Percentiles rank a stretch among this genome's conserved stretches.
phyloP scores from a whole-genome alignment of 2,329 filamentous ascomycete species.

The Calycina marina region DNA sequence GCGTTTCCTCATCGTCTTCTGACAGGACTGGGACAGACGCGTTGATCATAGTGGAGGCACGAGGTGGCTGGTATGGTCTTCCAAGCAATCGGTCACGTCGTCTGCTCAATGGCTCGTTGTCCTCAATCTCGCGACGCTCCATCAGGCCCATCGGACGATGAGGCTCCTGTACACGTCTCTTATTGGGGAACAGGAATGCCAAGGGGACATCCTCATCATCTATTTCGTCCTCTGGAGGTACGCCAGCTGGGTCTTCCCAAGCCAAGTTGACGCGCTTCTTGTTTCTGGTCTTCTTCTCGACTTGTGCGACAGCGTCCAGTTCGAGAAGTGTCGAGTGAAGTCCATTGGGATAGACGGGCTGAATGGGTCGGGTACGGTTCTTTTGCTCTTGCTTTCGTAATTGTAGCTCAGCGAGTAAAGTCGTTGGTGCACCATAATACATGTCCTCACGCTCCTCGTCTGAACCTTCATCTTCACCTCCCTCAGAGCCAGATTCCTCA shows the following conservation, averaged over 20 bases:
- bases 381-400: constrained; percentile 82
- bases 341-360: constrained; percentile 51
- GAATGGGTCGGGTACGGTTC: constrained; percentile 56
- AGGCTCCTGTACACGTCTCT: constrained; percentile 29
- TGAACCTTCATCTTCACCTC: constrained; percentile 5
- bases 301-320: constrained; percentile 77
- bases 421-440: constrained; percentile 66
- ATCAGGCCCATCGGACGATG: constrained; percentile 59
- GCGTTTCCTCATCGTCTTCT: constrained; percentile 44
- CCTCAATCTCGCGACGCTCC: constrained; percentile 73
- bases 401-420: constrained; percentile 81
- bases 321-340: constrained; percentile 83
- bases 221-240: constrained; percentile 29
- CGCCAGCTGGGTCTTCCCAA: constrained; percentile 60
- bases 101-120: constrained; percentile 57
- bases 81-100: constrained; percentile 20
- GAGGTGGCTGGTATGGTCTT: constrained; percentile 8
- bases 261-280: constrained; percentile 70
- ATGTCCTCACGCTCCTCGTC: constrained; percentile 29
- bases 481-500: constrained; percentile 8
- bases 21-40: constrained; percentile 10
- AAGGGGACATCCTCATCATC: constrained; percentile 74
- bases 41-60: constrained; percentile 18
- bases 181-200: constrained; percentile 52
- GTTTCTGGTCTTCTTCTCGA: constrained; percentile 61